Conservation (phyloP, 192 early-diverging fungal species). For the Coemansia javaensis region DNA sequence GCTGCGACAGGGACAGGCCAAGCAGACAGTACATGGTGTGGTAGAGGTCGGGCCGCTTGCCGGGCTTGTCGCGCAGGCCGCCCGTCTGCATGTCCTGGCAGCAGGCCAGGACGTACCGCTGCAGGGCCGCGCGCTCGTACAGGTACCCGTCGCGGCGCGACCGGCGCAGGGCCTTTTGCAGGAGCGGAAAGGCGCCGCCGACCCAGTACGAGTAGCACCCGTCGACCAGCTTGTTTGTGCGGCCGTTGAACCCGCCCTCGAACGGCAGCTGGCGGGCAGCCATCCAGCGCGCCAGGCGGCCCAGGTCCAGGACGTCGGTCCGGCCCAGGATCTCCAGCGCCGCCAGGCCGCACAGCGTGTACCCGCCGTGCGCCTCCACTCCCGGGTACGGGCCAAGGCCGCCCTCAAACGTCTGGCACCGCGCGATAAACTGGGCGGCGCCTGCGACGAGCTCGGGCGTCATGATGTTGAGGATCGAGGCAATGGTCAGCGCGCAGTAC, state of each 20-base stretch:
- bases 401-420: slow-evolving; percentile 91
- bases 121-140: slow-evolving; percentile 59
- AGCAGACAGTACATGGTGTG: slow-evolving; percentile 91
- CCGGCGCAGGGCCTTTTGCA: slow-evolving; percentile 54
- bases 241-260: slow-evolving; percentile 94
- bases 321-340: slow-evolving; percentile 73
- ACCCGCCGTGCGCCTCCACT: slow-evolving; percentile 92
- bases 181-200: slow-evolving; percentile 71
- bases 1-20: slow-evolving; percentile 81
- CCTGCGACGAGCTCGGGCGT: slow-evolving; percentile 69
- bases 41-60: slow-evolving; percentile 85
- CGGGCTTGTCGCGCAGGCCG: slow-evolving; percentile 90
- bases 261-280: slow-evolving; percentile 73
- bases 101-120: slow-evolving; percentile 83
- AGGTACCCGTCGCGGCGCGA: slow-evolving; percentile 38
- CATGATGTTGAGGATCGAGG: slow-evolving; percentile 74
- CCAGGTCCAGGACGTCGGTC: slow-evolving; percentile 60
- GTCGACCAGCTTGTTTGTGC: slow-evolving; percentile 97
- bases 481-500: slow-evolving; percentile 82
- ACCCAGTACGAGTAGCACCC: slow-evolving; percentile 98
- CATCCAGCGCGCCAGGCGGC: slow-evolving; percentile 67
- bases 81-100: slow-evolving; percentile 68
- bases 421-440: slow-evolving; percentile 64
- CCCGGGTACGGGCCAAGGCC: slow-evolving; percentile 79
- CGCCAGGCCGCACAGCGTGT: slow-evolving; percentile 89